Percentiles rank a stretch among this genome's conserved stretches.
phyloP scores from a whole-genome alignment of 2,329 filamentous ascomycete genomes.

The Penicillium hesseltinei region DNA sequence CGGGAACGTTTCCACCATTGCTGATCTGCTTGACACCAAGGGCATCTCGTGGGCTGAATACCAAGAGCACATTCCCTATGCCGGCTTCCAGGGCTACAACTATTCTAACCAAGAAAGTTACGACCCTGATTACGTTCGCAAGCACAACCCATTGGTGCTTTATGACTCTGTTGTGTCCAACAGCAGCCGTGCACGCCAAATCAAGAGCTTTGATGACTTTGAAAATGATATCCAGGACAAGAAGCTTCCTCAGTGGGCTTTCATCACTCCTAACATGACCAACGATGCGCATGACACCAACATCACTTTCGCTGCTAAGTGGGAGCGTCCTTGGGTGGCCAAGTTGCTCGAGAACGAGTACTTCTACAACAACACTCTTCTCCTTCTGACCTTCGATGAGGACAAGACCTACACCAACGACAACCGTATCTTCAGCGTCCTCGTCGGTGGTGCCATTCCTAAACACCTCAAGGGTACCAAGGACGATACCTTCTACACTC shows the following conservation, averaged over 20 bases:
- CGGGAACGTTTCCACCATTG: constrained; percentile 63
- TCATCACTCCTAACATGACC: constrained; percentile 35
- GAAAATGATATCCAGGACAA: constrained; percentile 62
- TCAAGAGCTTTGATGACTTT: constrained; percentile 74
- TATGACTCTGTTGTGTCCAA: constrained; percentile 63
- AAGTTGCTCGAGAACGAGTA: constrained; percentile 66
- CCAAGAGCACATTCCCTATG: constrained; percentile 74
- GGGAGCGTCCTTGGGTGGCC: constrained; percentile 67
- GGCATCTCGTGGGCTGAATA: constrained; percentile 69
- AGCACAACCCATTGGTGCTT: constrained; percentile 70
- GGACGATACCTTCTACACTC: constrained; percentile 69
- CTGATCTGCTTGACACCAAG: constrained; percentile 66
- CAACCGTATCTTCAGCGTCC: constrained; percentile 68
- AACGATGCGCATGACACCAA: constrained; percentile 70
- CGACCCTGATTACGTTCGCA: constrained; percentile 75
- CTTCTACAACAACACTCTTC: constrained; percentile 74
- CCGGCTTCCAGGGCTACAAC: constrained; percentile 65
- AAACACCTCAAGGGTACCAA: constrained; percentile 61
- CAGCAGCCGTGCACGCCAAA: constrained; percentile 60
- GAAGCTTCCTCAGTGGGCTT: constrained; percentile 67
- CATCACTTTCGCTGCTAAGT: constrained; percentile 66
- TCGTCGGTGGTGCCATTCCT: constrained; percentile 74
- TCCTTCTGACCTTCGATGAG: constrained; percentile 84
- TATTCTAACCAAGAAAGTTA: constrained; percentile 65
- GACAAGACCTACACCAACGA: constrained; percentile 66